These are phyloP conservation scores for Daedaleopsis sinensis DNA, from an alignment of 768 basidiomycete genomes.

Conservation along the genomic window DNA sequence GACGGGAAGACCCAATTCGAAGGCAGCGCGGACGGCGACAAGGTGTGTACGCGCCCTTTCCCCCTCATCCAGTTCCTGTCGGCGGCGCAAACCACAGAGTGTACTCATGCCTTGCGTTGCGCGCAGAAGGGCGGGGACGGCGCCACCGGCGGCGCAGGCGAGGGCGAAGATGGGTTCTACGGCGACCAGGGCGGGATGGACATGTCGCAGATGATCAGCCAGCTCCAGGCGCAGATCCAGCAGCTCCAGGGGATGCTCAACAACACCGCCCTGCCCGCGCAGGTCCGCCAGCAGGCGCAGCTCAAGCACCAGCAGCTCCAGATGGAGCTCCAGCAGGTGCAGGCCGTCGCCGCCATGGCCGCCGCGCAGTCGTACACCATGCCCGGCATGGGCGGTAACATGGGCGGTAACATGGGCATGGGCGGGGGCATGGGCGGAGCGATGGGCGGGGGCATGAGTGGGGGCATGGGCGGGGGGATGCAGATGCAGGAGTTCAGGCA, in stretches of 20 bases:
- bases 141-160: constrained; percentile 12
- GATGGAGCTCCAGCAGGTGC: constrained; percentile 78
- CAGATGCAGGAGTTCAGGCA: constrained; percentile 41
- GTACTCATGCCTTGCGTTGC: neutral
- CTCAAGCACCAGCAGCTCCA: constrained; percentile 83
- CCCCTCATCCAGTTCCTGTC: neutral
- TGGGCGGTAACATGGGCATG: constrained; percentile 42
- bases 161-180: constrained; percentile 63
- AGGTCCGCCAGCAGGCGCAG: constrained; percentile 79
- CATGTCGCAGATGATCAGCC: constrained; percentile 74
- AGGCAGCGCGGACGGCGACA: constrained; percentile 10
- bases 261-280: constrained; percentile 70
- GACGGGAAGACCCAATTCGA: constrained; percentile 2
- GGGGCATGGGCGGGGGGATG: constrained; percentile 15
- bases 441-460: constrained; percentile 39
- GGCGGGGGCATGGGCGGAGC: constrained; percentile 43
- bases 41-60: neutral
- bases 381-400: constrained; percentile 50
- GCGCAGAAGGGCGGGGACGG: constrained; percentile 1
- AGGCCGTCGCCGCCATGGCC: constrained; percentile 67
- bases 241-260: constrained; percentile 81
- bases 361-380: constrained; percentile 35
- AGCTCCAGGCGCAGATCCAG: constrained; percentile 83
- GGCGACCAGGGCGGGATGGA: constrained; percentile 70
- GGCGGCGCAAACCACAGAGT: too few relatives aligned